Evolutionary conservation across 2,329 filamentous ascomycete species (phyloP).

Genomic region (Elsinoe batatas): DNA sequence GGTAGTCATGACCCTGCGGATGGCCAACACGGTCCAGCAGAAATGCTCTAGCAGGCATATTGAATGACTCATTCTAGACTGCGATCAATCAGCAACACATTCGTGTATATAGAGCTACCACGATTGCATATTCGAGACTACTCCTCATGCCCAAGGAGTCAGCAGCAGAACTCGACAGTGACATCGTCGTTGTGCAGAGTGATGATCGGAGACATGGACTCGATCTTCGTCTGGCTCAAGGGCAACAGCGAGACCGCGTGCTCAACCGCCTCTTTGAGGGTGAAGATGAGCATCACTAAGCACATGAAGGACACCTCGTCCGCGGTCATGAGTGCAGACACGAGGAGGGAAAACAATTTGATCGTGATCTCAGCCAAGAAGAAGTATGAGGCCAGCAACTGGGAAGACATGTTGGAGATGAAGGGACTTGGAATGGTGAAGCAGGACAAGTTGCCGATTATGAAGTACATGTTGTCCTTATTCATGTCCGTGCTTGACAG

Average conservation of each 20-base stretch:
- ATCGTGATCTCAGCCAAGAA: conserved; percentile 11
- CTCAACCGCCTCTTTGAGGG: neutral
- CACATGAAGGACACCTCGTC: conserved; percentile 1
- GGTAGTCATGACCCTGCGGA: too few relatives aligned
- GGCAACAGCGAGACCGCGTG: neutral
- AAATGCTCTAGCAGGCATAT: too few relatives aligned
- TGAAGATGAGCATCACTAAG: conserved; percentile 5
- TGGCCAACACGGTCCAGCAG: too few relatives aligned
- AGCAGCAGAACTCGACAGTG: too few relatives aligned
- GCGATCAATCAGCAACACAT: too few relatives aligned
- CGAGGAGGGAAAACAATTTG: conserved; percentile 11
- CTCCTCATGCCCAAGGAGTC: too few relatives aligned
- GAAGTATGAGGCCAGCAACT: conserved; percentile 9
- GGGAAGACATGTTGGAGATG: neutral
- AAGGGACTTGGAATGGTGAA: conserved; percentile 1
- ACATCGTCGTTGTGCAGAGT: too few relatives aligned
- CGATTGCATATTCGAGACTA: too few relatives aligned
- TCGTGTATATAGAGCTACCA: too few relatives aligned
- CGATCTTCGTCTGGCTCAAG: conserved; percentile 12
- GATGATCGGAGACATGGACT: conserved; percentile 10
- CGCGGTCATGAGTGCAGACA: conserved; percentile 7
- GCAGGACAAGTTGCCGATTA: conserved; percentile 9
- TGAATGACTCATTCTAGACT: too few relatives aligned
- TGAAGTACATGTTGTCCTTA: conserved; percentile 2
- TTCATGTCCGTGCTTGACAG: neutral